These are phyloP conservation scores for Groenewaldozyma salmanticensis DNA, from an alignment of 805 yeast genomes.

Conservation along the genomic window DNA sequence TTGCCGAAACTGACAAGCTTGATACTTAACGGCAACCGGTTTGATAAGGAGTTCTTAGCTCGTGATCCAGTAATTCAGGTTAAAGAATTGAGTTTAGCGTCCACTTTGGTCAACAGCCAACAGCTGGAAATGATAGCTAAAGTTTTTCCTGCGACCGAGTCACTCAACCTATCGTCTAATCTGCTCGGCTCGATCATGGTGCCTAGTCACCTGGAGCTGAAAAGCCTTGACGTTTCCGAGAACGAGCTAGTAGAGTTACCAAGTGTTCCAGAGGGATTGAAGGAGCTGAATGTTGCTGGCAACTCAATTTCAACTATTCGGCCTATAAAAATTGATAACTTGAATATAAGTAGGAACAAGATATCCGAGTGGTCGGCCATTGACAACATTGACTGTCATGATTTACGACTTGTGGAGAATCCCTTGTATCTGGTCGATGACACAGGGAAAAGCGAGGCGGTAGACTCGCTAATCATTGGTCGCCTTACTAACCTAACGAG, in stretches of 20 bases:
- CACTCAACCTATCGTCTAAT: conserved; percentile 38
- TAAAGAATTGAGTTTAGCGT: conserved; percentile 15
- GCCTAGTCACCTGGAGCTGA: conserved; percentile 9
- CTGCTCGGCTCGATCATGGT: conserved; percentile 16
- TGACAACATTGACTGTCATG: neutral
- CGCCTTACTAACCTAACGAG: conserved; percentile 31
- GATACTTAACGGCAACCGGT: conserved; percentile 37
- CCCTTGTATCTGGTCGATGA: neutral
- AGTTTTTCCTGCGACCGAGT: conserved; percentile 29
- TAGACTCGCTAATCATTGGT: conserved; percentile 32
- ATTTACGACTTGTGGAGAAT: neutral
- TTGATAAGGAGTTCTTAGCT: conserved; percentile 7
- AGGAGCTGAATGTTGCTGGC: conserved; percentile 37
- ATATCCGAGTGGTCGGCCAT: neutral
- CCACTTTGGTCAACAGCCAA: conserved; percentile 11
- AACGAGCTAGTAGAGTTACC: conserved; percentile 31
- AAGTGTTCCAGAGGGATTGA: conserved; percentile 33
- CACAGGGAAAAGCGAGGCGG: neutral
- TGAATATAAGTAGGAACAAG: too few species aligned
- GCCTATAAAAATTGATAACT: conserved; percentile 14
- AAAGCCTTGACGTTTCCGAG: conserved; percentile 29
- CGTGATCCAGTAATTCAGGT: too few species aligned
- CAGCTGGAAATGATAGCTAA: conserved; percentile 11
- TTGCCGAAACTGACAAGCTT: conserved; percentile 34
- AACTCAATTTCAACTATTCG: conserved; percentile 39